phyloP scores from a whole-genome alignment of 441 rosid genomes.

The Gossypium gossypioides region DNA sequence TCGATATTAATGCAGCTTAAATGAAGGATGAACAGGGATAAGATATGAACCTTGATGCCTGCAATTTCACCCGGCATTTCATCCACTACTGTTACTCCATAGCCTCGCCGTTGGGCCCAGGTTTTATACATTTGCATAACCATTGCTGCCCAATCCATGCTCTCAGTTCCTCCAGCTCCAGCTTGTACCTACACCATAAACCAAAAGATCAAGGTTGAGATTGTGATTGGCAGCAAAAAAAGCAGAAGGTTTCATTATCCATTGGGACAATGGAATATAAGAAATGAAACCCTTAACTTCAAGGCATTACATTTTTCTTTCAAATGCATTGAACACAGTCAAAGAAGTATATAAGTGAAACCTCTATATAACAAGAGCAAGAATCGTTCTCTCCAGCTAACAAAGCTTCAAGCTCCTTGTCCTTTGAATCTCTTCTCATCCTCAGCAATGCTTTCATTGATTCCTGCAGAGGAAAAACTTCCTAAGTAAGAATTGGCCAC shows the following conservation, averaged over 20 bases:
- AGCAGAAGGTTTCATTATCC: background rate
- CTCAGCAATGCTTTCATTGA: constrained; percentile 49
- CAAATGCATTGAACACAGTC: background rate
- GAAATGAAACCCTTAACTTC: background rate
- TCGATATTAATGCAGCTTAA: background rate
- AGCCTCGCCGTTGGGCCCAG: constrained; percentile 79
- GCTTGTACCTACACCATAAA: constrained; percentile 66
- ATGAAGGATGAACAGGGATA: constrained; percentile 5
- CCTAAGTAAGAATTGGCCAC: background rate
- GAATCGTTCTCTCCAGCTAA: constrained; percentile 70
- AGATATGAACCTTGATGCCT: constrained; percentile 77
- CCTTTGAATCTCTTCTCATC: constrained; percentile 76
- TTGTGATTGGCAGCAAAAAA: background rate
- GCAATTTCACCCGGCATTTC: constrained; percentile 89
- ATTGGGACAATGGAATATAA: background rate
- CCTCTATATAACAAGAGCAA: constrained; percentile 82
- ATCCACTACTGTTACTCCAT: constrained; percentile 56
- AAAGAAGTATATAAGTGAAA: constrained; percentile 15
- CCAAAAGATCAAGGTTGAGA: constrained; percentile 14
- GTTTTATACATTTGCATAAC: constrained; percentile 83
- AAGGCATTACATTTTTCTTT: background rate
- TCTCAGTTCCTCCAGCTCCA: constrained; percentile 97
- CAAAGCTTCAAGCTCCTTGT: constrained; percentile 88
- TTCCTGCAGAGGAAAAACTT: constrained; percentile 42
- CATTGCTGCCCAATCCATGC: constrained; percentile 97